Conservation (phyloP, 140 eudicot genomes). For the Oenanthe javanica region DNA sequence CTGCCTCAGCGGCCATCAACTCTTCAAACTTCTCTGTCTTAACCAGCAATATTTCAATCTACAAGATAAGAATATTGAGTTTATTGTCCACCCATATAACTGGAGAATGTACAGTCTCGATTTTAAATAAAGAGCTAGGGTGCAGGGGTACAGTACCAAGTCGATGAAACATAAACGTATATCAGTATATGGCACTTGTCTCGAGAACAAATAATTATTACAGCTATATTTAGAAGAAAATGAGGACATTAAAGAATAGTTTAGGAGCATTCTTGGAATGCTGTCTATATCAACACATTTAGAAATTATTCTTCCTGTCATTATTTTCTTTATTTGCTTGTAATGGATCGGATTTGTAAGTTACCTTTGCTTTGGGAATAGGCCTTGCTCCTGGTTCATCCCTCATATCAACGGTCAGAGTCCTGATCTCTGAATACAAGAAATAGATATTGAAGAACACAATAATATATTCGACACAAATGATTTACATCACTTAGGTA, state of each 20-base stretch:
- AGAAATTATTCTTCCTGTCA: neutral
- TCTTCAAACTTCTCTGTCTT: slow-evolving; percentile 59
- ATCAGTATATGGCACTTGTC: neutral
- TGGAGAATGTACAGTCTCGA: neutral
- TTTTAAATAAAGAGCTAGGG: neutral
- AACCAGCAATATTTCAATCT: slow-evolving; percentile 54
- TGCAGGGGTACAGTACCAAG: neutral
- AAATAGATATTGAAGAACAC: neutral
- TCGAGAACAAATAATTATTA: neutral
- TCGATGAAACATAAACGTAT: neutral
- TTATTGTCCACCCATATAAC: neutral
- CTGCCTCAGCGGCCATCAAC: slow-evolving; percentile 55
- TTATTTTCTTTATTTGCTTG: neutral
- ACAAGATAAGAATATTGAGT: neutral
- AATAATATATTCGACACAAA: neutral
- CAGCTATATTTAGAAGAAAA: neutral
- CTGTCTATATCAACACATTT: neutral
- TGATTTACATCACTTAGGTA: neutral
- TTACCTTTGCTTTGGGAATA: slow-evolving; percentile 68
- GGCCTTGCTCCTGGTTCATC: slow-evolving; percentile 63
- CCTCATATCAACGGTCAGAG: slow-evolving; percentile 66
- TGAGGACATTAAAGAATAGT: neutral
- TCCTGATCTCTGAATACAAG: slow-evolving; percentile 39
- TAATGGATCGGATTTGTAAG: neutral
- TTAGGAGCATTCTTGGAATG: neutral